Evolutionary conservation across 345 rosid species (phyloP).

Genomic region (Mallotus nudiflorus): DNA sequence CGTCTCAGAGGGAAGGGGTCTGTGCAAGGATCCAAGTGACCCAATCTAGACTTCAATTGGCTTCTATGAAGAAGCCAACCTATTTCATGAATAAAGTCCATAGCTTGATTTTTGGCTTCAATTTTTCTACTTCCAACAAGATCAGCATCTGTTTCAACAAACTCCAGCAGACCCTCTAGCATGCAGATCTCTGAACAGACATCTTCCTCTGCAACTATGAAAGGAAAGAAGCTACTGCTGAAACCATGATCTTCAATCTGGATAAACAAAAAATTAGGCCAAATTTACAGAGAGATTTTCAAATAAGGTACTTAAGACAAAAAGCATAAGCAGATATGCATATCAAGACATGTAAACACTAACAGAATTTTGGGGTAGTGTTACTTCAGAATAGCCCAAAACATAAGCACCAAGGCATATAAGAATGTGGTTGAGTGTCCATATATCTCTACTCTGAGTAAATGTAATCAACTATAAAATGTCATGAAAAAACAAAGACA

Average conservation of each 20-base stretch:
- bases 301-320: neutral
- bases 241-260: constrained; percentile 93
- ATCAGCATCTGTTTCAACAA: constrained; percentile 49
- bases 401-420: neutral
- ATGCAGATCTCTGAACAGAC: constrained; percentile 83
- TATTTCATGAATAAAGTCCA: constrained; percentile 92
- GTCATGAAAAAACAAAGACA: neutral
- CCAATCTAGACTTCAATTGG: constrained; percentile 58
- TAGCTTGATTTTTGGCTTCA: constrained; percentile 65
- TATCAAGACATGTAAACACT: neutral
- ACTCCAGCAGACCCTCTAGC: constrained; percentile 71
- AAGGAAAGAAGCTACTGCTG: constrained; percentile 91
- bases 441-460: neutral
- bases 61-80: constrained; percentile 97
- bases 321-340: neutral
- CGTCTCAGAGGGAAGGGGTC: constrained; percentile 66
- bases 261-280: constrained; percentile 29
- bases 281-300: neutral
- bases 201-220: constrained; percentile 82
- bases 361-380: neutral
- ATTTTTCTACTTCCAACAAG: constrained; percentile 27
- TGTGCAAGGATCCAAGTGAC: constrained; percentile 56
- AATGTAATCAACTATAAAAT: neutral
- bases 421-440: neutral
- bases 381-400: neutral